A percentile compares a stretch with the other conserved stretches of the same genome.
Evolutionary conservation across 148 eudicot genomes (phyloP).

Genomic region (Cornus florida): DNA sequence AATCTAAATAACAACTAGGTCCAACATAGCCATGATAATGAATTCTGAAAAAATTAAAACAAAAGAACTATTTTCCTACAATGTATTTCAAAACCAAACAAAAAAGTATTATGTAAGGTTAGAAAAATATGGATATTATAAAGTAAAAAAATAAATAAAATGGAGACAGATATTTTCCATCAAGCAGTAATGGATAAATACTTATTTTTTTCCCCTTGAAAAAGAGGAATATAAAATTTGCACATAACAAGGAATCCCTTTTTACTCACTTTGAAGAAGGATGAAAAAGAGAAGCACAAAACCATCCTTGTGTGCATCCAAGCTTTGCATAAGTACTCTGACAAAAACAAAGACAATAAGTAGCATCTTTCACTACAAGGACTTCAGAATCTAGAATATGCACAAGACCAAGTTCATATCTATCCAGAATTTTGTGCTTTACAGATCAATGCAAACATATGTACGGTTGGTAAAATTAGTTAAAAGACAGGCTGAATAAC

Average conservation of each 20-base stretch:
- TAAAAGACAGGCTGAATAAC: neutral
- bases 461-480: too few species aligned
- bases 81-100: too few species aligned
- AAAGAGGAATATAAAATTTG: neutral
- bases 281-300: constrained; percentile 66
- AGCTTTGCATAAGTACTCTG: constrained; percentile 87
- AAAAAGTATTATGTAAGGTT: too few species aligned
- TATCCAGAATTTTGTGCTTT: too few species aligned
- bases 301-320: constrained; percentile 92
- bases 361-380: neutral
- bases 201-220: too few species aligned
- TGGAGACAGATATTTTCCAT: neutral
- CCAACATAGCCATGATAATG: too few species aligned
- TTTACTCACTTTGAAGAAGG: constrained; percentile 69
- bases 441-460: too few species aligned
- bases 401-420: neutral
- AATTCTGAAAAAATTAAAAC: too few species aligned
- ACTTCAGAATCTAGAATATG: neutral
- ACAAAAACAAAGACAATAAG: constrained; percentile 13
- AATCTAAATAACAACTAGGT: too few species aligned
- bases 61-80: too few species aligned
- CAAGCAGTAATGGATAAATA: neutral
- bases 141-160: too few species aligned
- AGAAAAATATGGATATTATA: too few species aligned
- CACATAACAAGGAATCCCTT: neutral